Evolutionary conservation across 768 basidiomycete genomes (phyloP), one percentile per base, ranked within the genome.

Genomic region (Tylopilus sp.): DNA sequence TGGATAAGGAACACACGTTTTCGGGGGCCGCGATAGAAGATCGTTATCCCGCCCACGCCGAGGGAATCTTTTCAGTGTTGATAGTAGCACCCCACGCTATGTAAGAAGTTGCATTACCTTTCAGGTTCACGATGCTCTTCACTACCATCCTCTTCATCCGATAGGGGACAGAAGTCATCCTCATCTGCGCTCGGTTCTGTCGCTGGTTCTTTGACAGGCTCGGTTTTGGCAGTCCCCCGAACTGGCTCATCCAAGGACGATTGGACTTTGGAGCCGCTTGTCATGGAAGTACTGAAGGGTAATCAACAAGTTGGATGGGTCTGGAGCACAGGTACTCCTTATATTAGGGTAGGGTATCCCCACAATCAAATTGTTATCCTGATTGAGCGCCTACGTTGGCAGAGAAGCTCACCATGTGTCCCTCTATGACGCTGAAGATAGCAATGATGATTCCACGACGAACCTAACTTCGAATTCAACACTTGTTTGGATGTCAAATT

Each of bases 1-100:
- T 20, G 26, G 33, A 17, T 0, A 11, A 20, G 18, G 6, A 20
- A 58, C 53, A 7, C 6, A 63, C 61, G 10, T 13, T 12, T 28
- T 25, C n/a, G 9, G 2, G 21, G 2, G 6, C 6, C 8, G 2
- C 5, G 22, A 18, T 1, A 5, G 0, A 5, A 1, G 0, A 3
- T 0, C 0, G 0, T 4, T 15, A 2, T 2, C 33, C 17, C 25
- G 0, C 38, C 57, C 63, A 3, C 62, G 62, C 10, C 7, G 3
- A 23, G 11, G 7, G 20, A 57, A 55, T 41, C 57, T 47, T n/a
- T 25, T 1, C 15, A 0, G 0, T 63, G 40, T 17, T 39, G 17
- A 35, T 11, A 23, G 35, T 23, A 20, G 2, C 15, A 23, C 12
- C 3, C 26, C 22, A 22, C 7, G 18, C 8, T 13, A n/a, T n/a